Base-by-base conservation (phyloP, 140 eudicot genomes). In the Flaveria floridana region DNA sequence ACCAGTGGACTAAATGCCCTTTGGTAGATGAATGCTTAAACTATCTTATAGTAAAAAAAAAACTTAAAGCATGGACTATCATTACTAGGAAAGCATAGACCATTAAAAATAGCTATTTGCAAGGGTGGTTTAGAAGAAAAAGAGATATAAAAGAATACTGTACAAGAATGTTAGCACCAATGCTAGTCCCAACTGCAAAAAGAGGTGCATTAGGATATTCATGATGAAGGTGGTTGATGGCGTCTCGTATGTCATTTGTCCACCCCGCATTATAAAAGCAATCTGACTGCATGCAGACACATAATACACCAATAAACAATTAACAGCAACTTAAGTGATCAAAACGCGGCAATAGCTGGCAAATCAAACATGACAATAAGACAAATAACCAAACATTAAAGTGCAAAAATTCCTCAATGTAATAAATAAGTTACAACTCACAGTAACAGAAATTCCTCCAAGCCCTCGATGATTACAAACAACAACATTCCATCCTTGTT, bases 261-360 rank as follows among this genome's bases (percentile, higher is more conserved):
- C 99, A 94, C 25, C 97, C 99, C 64, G 99, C 99, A 81, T 94
- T 94, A 65, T 94, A 94, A 77, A 94, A 94, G 86, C 99, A 94
- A 88, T 94, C 99, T 71, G 97, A 81, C 99, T 94, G 89, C 74
- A 86, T 51, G 75, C 8, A 55, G 7, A 55, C 8, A 19, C 2
- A 19, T 42, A 76, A 80, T 19, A 65, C 61, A 57, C 68, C 8
- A 21, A 50, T 18, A 78, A 44, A 30, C 50, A 59, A 65, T 34
- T 56, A 67, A 72, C 64, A 72, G 72, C 57, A 75, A 78, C 15
- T 19, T 42, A 25, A 57, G 59, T 55, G 39, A 56, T 69, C 44
- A 3, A 26, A 65, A 65, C 72, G 5, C 14, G 37, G 21, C 4
- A 73, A 74, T 42, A 59, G 20, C 14, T 44, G 44, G 52, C 41